Base-by-base conservation (phyloP, 805 yeast species). In the Naumovozyma baii region DNA sequence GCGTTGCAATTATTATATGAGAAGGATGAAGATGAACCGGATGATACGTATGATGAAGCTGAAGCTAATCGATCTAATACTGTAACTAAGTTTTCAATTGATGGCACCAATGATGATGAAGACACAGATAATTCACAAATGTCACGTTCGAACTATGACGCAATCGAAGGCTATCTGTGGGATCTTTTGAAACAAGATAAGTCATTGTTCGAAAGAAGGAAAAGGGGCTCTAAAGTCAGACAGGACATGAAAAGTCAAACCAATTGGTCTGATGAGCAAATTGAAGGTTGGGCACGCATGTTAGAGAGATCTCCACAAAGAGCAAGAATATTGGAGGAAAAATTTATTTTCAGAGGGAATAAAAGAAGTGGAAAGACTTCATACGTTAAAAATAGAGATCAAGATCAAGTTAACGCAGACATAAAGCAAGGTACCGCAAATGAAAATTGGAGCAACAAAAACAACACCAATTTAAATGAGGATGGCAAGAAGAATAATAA, bases 241-340 rank as follows among this genome's bases (percentile, higher is more conserved):
- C 61, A 64, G 25, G 70, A 68, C 18, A 63, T 85, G 54, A 74
- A 70, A 46, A 48, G 57, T 4, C 66, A 67, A 30, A 72, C 80
- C 0, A 67, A 67, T 1, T 86, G 94, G 95, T 68, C 87, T 0
- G 88, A 87, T 59, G 95, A 86, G 53, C 95, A 85, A 56, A 76
- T 90, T 36, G 96, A 88, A 67, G 95, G 95, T 0, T 90, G 96
- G 96, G 80, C 81, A 1, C 64, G 82, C 40, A 81, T 83, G 81
- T 55, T 87, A 15, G 69, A 74, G 38, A 74, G 73, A 50, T 73
- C 78, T 33, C 86, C 92, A 1, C 67, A 68, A 33, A 67, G 83
- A 41, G 79, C 73, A 46, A 72, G 73, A 48, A 42, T 75, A 2
- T 55, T 83, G 41, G 94, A 83, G 50, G 80, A 78, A 38, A 72